Percentiles rank a stretch among this genome's conserved stretches.
phyloP scores from a whole-genome alignment of 768 basidiomycete genomes.

The Tremella yokohamensis region DNA sequence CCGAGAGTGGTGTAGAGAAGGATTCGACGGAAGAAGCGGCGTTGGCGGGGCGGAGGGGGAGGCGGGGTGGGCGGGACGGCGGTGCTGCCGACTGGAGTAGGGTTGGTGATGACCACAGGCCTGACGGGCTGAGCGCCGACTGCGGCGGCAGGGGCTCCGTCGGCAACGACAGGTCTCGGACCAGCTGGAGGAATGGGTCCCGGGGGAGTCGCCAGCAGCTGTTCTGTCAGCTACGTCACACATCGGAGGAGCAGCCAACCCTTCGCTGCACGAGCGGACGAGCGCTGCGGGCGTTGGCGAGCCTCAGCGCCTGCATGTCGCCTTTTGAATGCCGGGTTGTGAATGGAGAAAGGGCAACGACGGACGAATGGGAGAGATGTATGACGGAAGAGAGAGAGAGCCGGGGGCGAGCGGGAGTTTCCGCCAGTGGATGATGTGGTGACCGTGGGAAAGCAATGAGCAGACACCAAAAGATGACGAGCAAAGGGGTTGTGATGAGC shows the following conservation, averaged over 20 bases:
- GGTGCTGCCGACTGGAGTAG: conserved; percentile 23
- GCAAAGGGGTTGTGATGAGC: too few relatives aligned
- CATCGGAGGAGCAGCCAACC: not conserved
- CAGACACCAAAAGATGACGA: too few relatives aligned
- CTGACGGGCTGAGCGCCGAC: conserved; percentile 25
- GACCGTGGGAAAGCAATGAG: too few relatives aligned
- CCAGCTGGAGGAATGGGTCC: conserved; percentile 16
- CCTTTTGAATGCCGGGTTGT: not conserved
- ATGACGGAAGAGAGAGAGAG: not conserved
- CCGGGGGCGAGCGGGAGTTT: not conserved
- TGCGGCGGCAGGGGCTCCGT: conserved; percentile 18
- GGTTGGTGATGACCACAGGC: conserved; percentile 30
- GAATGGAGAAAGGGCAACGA: not conserved
- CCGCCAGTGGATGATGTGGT: not conserved
- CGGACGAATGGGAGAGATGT: not conserved
- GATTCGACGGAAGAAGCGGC: conserved; percentile 58
- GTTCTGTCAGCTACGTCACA: not conserved
- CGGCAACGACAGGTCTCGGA: not conserved
- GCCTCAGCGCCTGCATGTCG: conserved; percentile 3
- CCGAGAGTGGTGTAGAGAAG: conserved; percentile 66
- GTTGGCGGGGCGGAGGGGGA: conserved; percentile 22
- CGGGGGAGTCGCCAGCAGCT: conserved; percentile 15
- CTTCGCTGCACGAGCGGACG: not conserved
- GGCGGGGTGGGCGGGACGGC: conserved; percentile 30
- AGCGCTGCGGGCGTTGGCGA: not conserved